Conservation (phyloP, 805 yeast species). For the Lipomyces chichibuensis region DNA sequence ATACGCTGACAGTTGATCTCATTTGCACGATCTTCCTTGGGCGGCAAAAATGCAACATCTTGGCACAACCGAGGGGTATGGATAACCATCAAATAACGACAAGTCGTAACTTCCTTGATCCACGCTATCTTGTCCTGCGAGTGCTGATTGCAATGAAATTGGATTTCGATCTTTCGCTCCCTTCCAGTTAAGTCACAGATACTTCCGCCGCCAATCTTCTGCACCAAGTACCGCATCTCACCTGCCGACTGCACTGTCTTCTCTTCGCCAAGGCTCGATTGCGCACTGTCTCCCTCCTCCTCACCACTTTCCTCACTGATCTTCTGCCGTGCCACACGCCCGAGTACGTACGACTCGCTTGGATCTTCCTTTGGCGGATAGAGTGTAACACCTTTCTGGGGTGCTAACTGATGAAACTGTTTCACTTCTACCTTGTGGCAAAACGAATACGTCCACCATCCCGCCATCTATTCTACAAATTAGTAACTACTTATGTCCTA, state of each 20-base stretch:
- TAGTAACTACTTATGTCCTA: neutral
- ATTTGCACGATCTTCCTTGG: conserved; percentile 41
- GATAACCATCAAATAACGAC: conserved; percentile 59
- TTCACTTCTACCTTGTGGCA: conserved; percentile 35
- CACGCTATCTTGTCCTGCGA: conserved; percentile 44
- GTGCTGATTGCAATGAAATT: conserved; percentile 57
- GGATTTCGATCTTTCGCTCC: conserved; percentile 58
- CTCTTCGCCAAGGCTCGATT: conserved; percentile 13
- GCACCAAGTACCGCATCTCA: conserved; percentile 42
- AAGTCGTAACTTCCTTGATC: conserved; percentile 58
- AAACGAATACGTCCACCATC: conserved; percentile 39
- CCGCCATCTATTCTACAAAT: conserved; percentile 23
- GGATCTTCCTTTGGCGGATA: conserved; percentile 35
- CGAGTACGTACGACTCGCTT: conserved; percentile 28
- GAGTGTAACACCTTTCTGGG: conserved; percentile 28
- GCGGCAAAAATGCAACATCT: conserved; percentile 45
- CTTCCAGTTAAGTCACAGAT: conserved; percentile 61
- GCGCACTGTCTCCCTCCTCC: neutral
- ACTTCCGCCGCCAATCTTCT: conserved; percentile 55
- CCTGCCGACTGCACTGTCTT: conserved; percentile 33
- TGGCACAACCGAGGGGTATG: conserved; percentile 56
- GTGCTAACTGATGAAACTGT: conserved; percentile 36
- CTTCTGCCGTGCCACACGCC: conserved; percentile 10
- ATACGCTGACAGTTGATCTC: conserved; percentile 39
- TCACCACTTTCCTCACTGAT: neutral